Evolutionary conservation across 2,329 filamentous ascomycete species (phyloP).

Genomic region (Beauveria scarabaeidicola): DNA sequence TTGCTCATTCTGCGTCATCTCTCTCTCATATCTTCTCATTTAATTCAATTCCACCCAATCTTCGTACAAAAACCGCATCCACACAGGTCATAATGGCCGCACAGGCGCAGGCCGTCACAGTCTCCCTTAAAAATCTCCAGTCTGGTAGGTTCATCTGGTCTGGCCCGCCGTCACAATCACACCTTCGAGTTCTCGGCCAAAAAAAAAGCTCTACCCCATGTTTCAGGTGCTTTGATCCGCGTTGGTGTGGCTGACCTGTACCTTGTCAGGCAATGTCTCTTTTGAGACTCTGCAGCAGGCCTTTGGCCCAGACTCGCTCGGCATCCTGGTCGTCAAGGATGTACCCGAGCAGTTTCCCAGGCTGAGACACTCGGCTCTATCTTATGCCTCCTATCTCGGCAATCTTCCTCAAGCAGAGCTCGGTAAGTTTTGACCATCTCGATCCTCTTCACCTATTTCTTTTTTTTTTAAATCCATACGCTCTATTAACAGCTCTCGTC

Average conservation of each 20-base stretch:
- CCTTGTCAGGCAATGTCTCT: constrained; percentile 45
- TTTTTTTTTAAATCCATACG: not conserved
- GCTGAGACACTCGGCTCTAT: constrained; percentile 68
- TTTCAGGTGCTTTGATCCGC: not conserved
- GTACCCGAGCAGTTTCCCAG: constrained; percentile 62
- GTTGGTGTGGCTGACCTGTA: not conserved
- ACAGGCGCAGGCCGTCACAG: constrained; percentile 48
- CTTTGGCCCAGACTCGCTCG: constrained; percentile 83
- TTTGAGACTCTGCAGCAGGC: constrained; percentile 65
- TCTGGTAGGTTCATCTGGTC: constrained; percentile 35
- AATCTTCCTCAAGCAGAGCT: constrained; percentile 66
- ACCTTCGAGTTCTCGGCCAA: not conserved
- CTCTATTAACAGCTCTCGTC: not conserved
- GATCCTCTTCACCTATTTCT: not conserved
- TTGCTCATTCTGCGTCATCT: not conserved
- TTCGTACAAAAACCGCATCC: not conserved
- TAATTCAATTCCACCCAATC: not conserved
- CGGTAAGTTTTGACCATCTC: constrained; percentile 35
- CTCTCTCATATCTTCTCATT: not conserved
- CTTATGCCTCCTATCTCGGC: constrained; percentile 82
- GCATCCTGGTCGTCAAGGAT: constrained; percentile 88
- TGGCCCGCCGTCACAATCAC: not conserved
- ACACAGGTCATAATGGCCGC: constrained; percentile 30
- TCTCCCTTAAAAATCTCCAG: constrained; percentile 53
- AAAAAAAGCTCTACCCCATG: not conserved